phyloP scores from a whole-genome alignment of 805 yeast genomes.

The Starmerella cellae region DNA sequence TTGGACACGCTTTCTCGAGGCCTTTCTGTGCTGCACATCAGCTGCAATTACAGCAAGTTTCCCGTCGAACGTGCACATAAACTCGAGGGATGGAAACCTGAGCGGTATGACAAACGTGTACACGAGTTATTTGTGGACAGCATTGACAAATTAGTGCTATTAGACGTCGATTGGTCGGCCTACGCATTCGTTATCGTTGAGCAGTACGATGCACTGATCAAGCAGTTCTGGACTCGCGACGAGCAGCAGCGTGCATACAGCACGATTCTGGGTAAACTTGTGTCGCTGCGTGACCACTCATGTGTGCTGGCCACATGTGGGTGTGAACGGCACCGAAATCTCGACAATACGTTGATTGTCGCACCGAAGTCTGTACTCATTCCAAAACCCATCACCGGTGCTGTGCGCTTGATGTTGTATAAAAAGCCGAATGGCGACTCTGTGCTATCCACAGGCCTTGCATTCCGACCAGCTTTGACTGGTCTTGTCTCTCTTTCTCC shows the following conservation, averaged over 20 bases:
- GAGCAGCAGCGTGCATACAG: not conserved
- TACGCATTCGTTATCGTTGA: conserved; percentile 21
- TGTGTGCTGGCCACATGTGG: conserved; percentile 12
- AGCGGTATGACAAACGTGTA: conserved; percentile 5
- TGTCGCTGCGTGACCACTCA: not conserved
- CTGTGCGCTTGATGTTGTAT: conserved; percentile 3
- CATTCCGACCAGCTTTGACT: not conserved
- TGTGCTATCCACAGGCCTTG: conserved; percentile 10
- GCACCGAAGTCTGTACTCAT: conserved; percentile 5
- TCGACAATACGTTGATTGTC: not conserved
- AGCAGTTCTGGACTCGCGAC: conserved; percentile 1
- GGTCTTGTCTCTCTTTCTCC: not conserved
- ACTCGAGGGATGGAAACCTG: conserved; percentile 9
- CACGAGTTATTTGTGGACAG: conserved; percentile 1
- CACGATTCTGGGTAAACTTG: not conserved
- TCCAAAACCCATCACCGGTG: not conserved
- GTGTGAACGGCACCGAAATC: not conserved
- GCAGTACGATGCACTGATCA: conserved; percentile 14
- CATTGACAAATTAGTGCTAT: conserved; percentile 14
- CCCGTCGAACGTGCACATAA: conserved; percentile 18
- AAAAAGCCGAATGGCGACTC: not conserved
- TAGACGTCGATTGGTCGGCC: conserved; percentile 23
- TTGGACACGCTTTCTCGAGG: conserved; percentile 19
- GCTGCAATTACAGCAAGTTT: conserved; percentile 16
- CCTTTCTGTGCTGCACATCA: conserved; percentile 19